Evolutionary conservation across 2,329 filamentous ascomycete species (phyloP), one percentile per base, ranked within the genome.

Genomic region (Colletotrichum australisinense): DNA sequence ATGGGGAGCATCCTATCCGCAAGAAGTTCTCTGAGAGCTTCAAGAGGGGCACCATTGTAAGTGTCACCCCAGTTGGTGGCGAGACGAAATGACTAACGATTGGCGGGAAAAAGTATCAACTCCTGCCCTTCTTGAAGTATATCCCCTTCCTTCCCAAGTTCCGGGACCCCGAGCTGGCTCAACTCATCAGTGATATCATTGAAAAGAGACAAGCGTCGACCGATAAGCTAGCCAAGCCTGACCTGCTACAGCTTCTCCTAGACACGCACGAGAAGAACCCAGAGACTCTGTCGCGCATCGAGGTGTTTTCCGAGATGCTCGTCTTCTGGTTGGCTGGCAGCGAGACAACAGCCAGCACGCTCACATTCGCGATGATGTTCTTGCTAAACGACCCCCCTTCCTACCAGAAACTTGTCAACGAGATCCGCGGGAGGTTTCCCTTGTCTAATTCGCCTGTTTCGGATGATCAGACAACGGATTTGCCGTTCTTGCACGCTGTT

Each of bases 71-170:
- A n/a, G 4, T 9, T 49, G 19, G 19, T 22, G 19, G 16, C 1
- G 2, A n/a, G 42, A n/a, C 7, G 19, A n/a, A 22, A 49, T 49
- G 5, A 11, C 19, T 49, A 19, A 49, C 42, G 19, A n/a, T 49
- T 19, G 38, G 38, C 38, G 19, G 11, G 11, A 3, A 7, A n/a
- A 58, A 69, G 67, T 69, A 69, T n/a, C 60, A 69, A 69, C 53
- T 55, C 1, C 14, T 69, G 1, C 67, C 67, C 2, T 69, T 65
- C 16, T 19, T 65, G 22, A 56, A 57, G 26, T 58, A 58, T 12
- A 30, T 69, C 16, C 67, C 67, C 7, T 69, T 66, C 60, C 22
- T 57, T 22, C 67, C 60, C 1, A 24, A 35, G 5, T 64, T 57
- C 6, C 52, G 57, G 24, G 67, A 69, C 14, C 52, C 60, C 26